Conservation (phyloP, 768 basidiomycete genomes). For the Lyophyllum atratum region DNA sequence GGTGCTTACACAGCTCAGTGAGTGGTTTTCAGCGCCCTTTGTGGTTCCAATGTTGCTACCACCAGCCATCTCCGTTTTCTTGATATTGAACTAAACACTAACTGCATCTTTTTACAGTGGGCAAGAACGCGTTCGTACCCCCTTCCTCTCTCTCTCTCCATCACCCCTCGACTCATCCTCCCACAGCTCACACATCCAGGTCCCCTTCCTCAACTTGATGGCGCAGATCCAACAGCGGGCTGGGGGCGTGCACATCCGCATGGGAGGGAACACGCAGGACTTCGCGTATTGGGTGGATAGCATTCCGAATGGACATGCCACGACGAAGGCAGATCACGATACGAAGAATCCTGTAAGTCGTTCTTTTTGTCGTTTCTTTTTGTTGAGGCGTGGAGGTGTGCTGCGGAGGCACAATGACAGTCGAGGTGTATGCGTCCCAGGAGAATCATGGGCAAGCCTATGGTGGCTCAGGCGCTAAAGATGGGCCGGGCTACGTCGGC, state of each 20-base stretch:
- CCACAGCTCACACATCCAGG: slow-evolving; percentile 45
- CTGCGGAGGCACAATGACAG: no score
- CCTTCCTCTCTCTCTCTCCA: background rate
- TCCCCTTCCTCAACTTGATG: slow-evolving; percentile 69
- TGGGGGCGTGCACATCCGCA: slow-evolving; percentile 54
- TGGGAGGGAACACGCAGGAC: slow-evolving; percentile 75
- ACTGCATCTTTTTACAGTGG: slow-evolving; percentile 39
- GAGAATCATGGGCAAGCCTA: no score
- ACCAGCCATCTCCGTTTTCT: background rate
- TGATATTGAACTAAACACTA: background rate
- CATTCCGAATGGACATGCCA: slow-evolving; percentile 39
- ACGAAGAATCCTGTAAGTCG: slow-evolving; percentile 32
- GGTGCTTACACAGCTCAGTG: slow-evolving; percentile 63
- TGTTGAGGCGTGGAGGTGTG: no score
- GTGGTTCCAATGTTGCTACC: background rate
- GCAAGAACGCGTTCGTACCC: slow-evolving; percentile 46
- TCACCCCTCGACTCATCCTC: slow-evolving; percentile 13
- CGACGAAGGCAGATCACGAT: slow-evolving; percentile 40
- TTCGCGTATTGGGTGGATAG: slow-evolving; percentile 41
- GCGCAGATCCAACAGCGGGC: slow-evolving; percentile 57
- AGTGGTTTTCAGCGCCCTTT: slow-evolving; percentile 41
- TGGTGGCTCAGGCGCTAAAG: background rate
- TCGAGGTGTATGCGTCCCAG: no score
- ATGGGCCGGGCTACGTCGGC: background rate
- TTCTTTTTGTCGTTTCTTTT: background rate